A percentile compares a stretch with the other conserved stretches of the same genome.
Conservation (phyloP, 768 basidiomycete genomes). For the Termitomyces sp. region DNA sequence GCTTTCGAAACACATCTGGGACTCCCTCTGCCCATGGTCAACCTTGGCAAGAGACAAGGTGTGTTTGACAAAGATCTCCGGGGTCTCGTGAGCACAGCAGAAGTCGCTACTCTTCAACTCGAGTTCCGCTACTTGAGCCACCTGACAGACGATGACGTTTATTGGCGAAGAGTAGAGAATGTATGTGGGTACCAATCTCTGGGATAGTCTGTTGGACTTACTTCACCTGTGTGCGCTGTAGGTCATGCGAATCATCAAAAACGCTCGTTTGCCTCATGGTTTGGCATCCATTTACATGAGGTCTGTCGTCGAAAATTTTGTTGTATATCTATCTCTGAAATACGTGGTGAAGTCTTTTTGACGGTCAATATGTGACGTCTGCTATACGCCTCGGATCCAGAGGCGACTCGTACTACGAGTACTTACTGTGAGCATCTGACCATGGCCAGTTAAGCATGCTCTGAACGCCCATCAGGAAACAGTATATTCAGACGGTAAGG, state of each 20-base stretch:
- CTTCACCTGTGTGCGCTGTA: constrained; percentile 13
- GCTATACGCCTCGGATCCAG: constrained; percentile 88
- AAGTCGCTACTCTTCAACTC: constrained; percentile 85
- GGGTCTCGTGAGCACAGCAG: constrained; percentile 74
- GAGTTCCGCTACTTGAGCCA: constrained; percentile 87
- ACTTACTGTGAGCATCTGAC: constrained; percentile 57
- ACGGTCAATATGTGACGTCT: constrained; percentile 50
- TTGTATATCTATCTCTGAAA: neutral
- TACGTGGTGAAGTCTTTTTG: constrained; percentile 26
- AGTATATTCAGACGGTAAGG: constrained; percentile 77
- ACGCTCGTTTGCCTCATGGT: constrained; percentile 61
- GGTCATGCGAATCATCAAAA: constrained; percentile 69
- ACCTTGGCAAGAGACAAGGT: constrained; percentile 61
- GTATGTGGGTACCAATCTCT: constrained; percentile 46
- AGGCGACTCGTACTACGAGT: constrained; percentile 94
- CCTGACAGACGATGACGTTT: constrained; percentile 71
- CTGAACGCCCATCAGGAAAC: constrained; percentile 45
- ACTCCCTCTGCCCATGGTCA: constrained; percentile 77
- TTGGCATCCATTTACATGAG: constrained; percentile 83
- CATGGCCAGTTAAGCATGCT: neutral
- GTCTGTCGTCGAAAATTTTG: constrained; percentile 33
- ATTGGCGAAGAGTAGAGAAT: constrained; percentile 79
- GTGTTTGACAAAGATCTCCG: constrained; percentile 56
- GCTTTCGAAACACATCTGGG: constrained; percentile 82
- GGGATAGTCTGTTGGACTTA: neutral